phyloP scores from a whole-genome alignment of 768 basidiomycete species.

The Podaxis sp. region DNA sequence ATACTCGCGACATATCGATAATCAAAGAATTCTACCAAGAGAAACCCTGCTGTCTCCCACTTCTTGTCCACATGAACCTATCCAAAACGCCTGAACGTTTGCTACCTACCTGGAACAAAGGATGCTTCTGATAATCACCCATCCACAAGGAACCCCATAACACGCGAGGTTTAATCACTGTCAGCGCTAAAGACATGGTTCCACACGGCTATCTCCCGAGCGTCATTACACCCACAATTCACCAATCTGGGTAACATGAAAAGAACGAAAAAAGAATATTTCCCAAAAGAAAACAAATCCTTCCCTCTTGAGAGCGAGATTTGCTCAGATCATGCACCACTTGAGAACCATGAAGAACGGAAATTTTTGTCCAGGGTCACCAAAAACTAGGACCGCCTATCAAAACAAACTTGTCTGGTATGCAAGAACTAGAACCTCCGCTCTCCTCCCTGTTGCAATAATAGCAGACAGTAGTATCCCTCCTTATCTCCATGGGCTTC shows the following conservation, averaged over 20 bases:
- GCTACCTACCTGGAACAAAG: background rate
- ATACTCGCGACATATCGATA: background rate
- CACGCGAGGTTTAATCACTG: background rate
- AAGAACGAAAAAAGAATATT: background rate
- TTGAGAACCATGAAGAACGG: constrained; percentile 1
- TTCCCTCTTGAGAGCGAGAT: background rate
- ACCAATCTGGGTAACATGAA: background rate
- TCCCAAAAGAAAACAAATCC: background rate
- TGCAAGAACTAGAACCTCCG: background rate
- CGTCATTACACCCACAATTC: background rate
- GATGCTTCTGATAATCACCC: background rate
- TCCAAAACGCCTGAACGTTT: background rate
- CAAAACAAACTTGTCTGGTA: background rate
- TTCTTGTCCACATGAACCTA: background rate
- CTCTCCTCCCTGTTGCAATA: background rate
- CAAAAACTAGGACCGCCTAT: background rate
- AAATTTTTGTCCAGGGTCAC: background rate
- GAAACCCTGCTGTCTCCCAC: background rate
- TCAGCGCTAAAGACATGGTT: background rate
- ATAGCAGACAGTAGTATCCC: background rate
- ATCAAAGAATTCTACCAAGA: background rate
- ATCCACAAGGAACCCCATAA: background rate
- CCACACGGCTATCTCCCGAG: background rate
- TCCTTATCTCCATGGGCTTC: background rate
- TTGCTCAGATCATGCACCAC: background rate